Base-by-base conservation (phyloP, 208 protist species). In the Wallacemonas rigidus region DNA sequence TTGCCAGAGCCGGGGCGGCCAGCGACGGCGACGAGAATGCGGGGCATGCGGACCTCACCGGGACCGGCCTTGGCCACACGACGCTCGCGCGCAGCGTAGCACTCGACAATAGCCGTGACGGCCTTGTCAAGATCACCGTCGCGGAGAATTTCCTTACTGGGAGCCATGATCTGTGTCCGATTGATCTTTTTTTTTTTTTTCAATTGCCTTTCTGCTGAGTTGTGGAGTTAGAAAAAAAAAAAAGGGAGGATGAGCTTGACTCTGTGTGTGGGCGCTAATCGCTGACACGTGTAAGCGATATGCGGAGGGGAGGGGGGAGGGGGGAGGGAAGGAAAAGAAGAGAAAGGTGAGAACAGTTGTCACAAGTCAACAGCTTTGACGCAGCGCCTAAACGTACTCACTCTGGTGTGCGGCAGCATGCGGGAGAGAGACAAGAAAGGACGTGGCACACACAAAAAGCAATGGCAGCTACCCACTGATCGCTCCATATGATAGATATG, bases 1-100 rank as follows among this genome's bases (percentile, higher is more conserved):
- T 95, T 95, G n/a, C 90, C 90, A 44, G 84, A 81, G 8, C 90
- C 90, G 14, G 90, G 90, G 63, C 86, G 86, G n/a, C 90, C 90
- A 2, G 78, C 87, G 40, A 95, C 40, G n/a, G 76, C 85, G 11
- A 92, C 83, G n/a, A 94, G 75, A 2, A 94, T 57, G n/a, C 86
- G 85, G 2, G 64, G 67, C 26, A 76, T 36, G 57, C 14, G 69
- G 72, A 39, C 54, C 40, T 53, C 69, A 43, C 36, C 43, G 45
- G 57, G 7, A 17, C 60, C 40, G 3, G 60, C 60, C 40, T 54
- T 26, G 43, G 63, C 50, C 5, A 38, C 60, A 26, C 60, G 60
- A 8, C 60, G 60, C 7, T 4, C 38, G 60, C 40, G 60, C 9
- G 5, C 17, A 11, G 44, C 60, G 60, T 65, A 65, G 40, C 8